A percentile compares a stretch with the other conserved stretches of the same genome.
These are phyloP conservation scores for Colletotrichum lini DNA, from an alignment of 2,329 filamentous ascomycete species.

Conservation along the genomic window DNA sequence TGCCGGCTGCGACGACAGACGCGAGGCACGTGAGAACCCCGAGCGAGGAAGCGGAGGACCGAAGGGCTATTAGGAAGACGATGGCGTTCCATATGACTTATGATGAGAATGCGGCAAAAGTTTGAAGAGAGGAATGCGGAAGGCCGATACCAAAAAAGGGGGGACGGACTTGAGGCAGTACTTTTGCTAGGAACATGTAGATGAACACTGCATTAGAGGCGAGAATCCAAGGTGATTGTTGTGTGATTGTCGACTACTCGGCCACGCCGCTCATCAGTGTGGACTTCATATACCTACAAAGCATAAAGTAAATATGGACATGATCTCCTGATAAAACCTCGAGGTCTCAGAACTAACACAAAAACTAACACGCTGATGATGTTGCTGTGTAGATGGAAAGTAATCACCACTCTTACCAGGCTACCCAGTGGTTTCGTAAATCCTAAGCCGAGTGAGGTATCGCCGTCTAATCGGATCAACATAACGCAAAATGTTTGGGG, in stretches of 20 bases:
- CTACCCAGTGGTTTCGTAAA: too few species aligned
- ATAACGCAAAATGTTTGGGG: too few species aligned
- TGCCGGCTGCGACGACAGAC: conserved; percentile 45
- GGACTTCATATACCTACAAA: not conserved
- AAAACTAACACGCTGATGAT: too few species aligned
- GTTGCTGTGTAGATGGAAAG: too few species aligned
- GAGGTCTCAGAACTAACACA: too few species aligned
- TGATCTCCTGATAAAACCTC: too few species aligned
- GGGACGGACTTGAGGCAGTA: not conserved
- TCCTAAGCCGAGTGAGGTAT: too few species aligned
- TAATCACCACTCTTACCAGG: too few species aligned
- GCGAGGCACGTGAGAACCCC: conserved; percentile 23
- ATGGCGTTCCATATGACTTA: conserved; percentile 55
- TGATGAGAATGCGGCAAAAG: conserved; percentile 42
- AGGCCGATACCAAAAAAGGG: not conserved
- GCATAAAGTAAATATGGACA: not conserved
- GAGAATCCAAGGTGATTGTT: fast-evolving
- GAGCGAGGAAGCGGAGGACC: conserved; percentile 39
- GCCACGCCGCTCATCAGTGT: not conserved
- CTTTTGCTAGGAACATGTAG: not conserved
- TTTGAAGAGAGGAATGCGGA: not conserved
- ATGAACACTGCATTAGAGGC: too few species aligned
- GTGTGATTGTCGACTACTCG: too few species aligned
- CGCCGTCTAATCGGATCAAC: too few species aligned
- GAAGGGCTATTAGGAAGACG: conserved; percentile 53